Base-by-base conservation (phyloP, 2,329 filamentous ascomycete genomes). In the Zasmidium cellare region DNA sequence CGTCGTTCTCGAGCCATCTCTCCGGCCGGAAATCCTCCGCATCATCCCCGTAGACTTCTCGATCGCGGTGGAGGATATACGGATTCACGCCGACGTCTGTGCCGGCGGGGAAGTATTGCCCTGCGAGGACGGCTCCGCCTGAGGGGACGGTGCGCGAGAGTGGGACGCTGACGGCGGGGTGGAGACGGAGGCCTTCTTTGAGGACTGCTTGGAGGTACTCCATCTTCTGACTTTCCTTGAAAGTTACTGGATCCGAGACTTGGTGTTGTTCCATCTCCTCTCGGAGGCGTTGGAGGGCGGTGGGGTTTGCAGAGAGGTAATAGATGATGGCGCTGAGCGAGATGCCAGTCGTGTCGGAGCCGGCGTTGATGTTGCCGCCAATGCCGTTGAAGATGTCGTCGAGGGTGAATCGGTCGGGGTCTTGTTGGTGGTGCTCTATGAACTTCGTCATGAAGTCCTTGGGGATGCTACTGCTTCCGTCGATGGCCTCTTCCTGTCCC, bases 281-380 rank as follows among this genome's bases (percentile, higher is more conserved):
- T 1, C n/a, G n/a, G n/a, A n/a, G n/a, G n/a, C n/a, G n/a, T n/a
- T n/a, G n/a, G n/a, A n/a, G n/a, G n/a, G n/a, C n/a, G n/a, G n/a
- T n/a, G n/a, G 72, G 71, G 47, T 75, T 72, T 56, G 71, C 71
- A 6, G 71, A 58, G 19, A 77, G 65, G 57, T 71, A 71, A 63
- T 76, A 76, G 22, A 77, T 65, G 35, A 75, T 69, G 2, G 72
- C 70, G 20, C 31, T 23, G 11, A 60, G 14, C 1, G 55, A 45
- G n/a, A 57, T 54, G n/a, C 51, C 55, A 3, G 58, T 60, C 2
- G 58, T 80, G 52, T 80, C 77, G 3, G n/a, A n/a, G n/a, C n/a
- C n/a, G n/a, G n/a, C n/a, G n/a, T n/a, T n/a, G n/a, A n/a, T n/a
- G n/a, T n/a, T n/a, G n/a, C n/a, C n/a, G n/a, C 28, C 28, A 7